Evolutionary conservation across 1,139 yeast genomes (phyloP), one percentile per base, ranked within the genome.

Genomic region (Yamadazyma diospyri): DNA sequence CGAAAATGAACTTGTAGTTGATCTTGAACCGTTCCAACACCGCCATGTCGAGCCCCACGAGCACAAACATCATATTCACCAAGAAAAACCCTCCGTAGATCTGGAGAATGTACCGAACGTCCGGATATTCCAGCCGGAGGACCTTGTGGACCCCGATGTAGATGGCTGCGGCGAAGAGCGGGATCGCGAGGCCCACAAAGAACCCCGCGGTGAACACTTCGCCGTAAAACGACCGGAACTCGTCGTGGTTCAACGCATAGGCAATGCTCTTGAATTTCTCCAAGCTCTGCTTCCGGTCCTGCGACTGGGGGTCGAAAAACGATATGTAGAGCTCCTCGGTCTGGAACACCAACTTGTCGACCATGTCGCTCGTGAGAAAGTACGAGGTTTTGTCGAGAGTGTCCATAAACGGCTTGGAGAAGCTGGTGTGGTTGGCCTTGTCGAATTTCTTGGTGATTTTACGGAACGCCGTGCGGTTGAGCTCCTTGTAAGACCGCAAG

Each of bases 71-170:
- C 12, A 88, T 47, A 27, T 73, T 64, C 5, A 82, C 57, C 36
- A 88, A 51, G 43, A 88, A 76, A 54, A 87, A 87, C 1, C 97
- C 97, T 5, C 81, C 97, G 95, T 96, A 92, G 4, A 92, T 70
- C 49, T 94, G 97, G 30, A 92, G 57, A 37, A 89, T 52, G 39
- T 60, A 81, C 30, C 59, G 61, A 0, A 79, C 84, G 41, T 75
- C 80, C 1, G 76, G 74, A 11, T 74, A 51, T 3, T 56, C 53
- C 1, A 56, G 55, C 24, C 48, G 48, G 6, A 70, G 26, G 0
- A 77, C 61, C 31, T 60, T 64, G 32, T 57, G 50, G 1, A 80
- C 45, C 0, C 80, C 89, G 2, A 53, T 42, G 37, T 72, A 74
- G 3, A 81, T 37, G 0, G 76, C 79, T 28, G 78, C 63, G 2